Evolutionary conservation across 257 asterid species (phyloP), one percentile per base, ranked within the genome.

Genomic region (Coffea canephora): DNA sequence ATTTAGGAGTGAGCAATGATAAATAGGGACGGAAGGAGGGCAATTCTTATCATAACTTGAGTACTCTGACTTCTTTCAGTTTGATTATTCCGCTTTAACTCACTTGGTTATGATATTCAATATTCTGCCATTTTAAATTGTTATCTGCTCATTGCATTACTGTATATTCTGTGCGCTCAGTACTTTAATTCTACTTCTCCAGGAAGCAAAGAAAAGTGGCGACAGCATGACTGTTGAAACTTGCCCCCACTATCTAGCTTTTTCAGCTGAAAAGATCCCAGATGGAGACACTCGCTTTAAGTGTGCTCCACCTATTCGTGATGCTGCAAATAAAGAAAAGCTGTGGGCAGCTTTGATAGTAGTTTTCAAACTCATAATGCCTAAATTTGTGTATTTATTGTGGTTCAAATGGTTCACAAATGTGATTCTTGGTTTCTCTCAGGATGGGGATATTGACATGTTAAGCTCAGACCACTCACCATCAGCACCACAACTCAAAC

Each of bases 391-490:
- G 1, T 25, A 55, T 59, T 78, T 46, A 14, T 76, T 68, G 21
- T 4, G 52, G 15, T 16, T 49, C 41, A 64, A 39, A 19, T 67
- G 71, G 25, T 79, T 57, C n/a, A 14, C 13, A 34, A 21, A 16
- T 31, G 19, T 74, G 21, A 55, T 39, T 69, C 50, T n/a, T 57
- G 65, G 25, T 71, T 15, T 71, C 50, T 84, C 81, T 75, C 90
- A 95, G 99, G 93, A 86, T 85, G 99, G 97, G 76, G 90, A 92
- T 79, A 89, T 95, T 75, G 98, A 95, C 87, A 88, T 95, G 95
- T 84, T 95, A 86, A 94, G 97, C 89, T 95, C 99, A 45, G 99
- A 95, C 75, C 99, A 95, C 87, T 93, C 98, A 23, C 99, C 99
- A 13, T 78, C 98, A 8, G 92, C 52, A 76, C 98, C 99, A 31